phyloP scores from a whole-genome alignment of 1,139 yeast genomes.

The Meyerozyma guilliermondii region DNA sequence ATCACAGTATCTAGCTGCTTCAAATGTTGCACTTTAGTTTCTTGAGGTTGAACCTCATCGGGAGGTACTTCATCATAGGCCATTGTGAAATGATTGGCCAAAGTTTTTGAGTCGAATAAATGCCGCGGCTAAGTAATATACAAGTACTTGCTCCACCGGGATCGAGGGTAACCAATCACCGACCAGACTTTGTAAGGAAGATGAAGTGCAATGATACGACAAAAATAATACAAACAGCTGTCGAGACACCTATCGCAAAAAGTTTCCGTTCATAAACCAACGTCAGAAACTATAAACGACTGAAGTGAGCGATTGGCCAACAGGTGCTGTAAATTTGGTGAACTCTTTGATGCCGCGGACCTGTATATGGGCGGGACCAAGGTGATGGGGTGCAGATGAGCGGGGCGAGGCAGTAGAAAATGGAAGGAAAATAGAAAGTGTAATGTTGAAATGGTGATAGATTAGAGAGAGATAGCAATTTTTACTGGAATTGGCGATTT shows the following conservation, averaged over 20 bases:
- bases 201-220: too few species aligned
- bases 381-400: background rate
- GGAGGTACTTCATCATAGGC: constrained; percentile 10
- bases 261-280: background rate
- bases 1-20: constrained; percentile 46
- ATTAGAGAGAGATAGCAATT: too few species aligned
- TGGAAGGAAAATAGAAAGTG: background rate
- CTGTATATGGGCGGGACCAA: background rate
- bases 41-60: constrained; percentile 10
- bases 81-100: constrained; percentile 2
- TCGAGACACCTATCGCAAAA: too few species aligned
- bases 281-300: background rate
- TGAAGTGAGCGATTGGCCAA: background rate
- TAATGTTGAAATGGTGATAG: too few species aligned
- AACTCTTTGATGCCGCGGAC: background rate
- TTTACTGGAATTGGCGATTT: too few species aligned
- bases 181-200: too few species aligned
- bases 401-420: background rate
- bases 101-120: background rate
- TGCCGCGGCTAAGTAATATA: too few species aligned
- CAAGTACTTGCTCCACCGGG: too few species aligned
- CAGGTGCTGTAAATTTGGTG: background rate
- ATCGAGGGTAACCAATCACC: background rate
- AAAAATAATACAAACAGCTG: too few species aligned
- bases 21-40: constrained; percentile 3